Evolutionary conservation across 2,329 filamentous ascomycete genomes (phyloP).

Genomic region (Amauroascus niger): DNA sequence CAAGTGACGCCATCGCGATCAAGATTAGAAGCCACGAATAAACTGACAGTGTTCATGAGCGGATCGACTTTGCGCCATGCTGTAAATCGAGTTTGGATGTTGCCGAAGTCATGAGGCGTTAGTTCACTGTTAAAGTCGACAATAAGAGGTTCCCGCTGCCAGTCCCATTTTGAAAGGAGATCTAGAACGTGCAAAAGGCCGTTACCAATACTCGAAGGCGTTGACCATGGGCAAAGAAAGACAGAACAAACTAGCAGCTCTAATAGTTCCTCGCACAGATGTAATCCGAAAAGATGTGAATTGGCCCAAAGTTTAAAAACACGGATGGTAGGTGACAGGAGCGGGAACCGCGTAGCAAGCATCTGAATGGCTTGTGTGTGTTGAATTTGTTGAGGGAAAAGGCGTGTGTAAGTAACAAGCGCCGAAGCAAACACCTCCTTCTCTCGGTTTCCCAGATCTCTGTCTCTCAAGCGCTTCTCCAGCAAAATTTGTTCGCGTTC

Average conservation of each 20-base stretch:
- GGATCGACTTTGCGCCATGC: constrained; percentile 84
- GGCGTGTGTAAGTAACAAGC: constrained; percentile 60
- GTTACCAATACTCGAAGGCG: constrained; percentile 64
- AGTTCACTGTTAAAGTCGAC: constrained; percentile 62
- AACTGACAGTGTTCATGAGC: constrained; percentile 68
- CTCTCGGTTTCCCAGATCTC: constrained; percentile 52
- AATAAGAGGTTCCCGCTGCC: constrained; percentile 71
- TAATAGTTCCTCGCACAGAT: constrained; percentile 70
- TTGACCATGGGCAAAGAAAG: constrained; percentile 72
- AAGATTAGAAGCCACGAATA: constrained; percentile 72
- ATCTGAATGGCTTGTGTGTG: constrained; percentile 75
- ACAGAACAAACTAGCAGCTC: constrained; percentile 70
- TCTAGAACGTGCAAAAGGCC: constrained; percentile 74
- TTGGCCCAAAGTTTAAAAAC: constrained; percentile 85
- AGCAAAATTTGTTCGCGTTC: constrained; percentile 77
- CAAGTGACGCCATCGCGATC: constrained; percentile 72
- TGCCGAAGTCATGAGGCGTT: constrained; percentile 49
- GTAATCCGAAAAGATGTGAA: constrained; percentile 64
- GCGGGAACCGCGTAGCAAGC: constrained; percentile 67
- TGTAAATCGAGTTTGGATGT: constrained; percentile 62
- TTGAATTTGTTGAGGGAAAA: constrained; percentile 61
- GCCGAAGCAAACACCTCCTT: constrained; percentile 61
- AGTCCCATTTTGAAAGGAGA: constrained; percentile 82
- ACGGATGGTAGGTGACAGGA: constrained; percentile 72
- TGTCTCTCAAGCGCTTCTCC: constrained; percentile 67